Evolutionary conservation across 495 filamentous ascomycete genomes (phyloP), one percentile per base, ranked within the genome.

Genomic region (Daldinia decipiens): DNA sequence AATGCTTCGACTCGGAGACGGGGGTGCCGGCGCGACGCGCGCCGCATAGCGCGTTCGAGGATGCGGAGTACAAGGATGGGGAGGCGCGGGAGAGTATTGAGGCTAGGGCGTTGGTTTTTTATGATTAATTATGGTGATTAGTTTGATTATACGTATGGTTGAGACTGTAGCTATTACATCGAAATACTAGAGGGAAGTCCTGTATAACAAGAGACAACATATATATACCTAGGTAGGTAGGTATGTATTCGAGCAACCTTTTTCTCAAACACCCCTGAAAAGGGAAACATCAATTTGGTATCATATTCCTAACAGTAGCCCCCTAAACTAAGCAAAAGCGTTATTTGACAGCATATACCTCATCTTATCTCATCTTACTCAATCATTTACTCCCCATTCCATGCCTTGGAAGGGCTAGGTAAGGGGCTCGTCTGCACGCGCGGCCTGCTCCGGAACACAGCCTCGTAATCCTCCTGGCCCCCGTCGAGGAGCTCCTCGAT

Each of bases 401-500:
- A 67, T 45, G 51, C 57, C 70, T 70, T 79, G 8, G 53, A 69
- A 8, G 89, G 90, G 31, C 87, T 89, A 2, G 85, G 81, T 3
- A 88, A 77, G n/a, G 93, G 92, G 79, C 93, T 96, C 6, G 83
- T 84, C 59, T 89, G 90, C 60, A 97, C 85, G 68, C 89, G 91
- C 1, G 94, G 94, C 66, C 94, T 79, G 40, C 92, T 93, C 79
- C 89, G 93, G 79, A 97, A 97, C 1, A 97, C 89, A 57, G 90
- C 91, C 54, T 91, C 90, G 74, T 95, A 94, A 70, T 92, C 91
- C 15, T 89, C 89, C 56, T 90, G 87, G n/a, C 67, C 77, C 65
- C 29, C 56, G 62, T 82, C 75, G 3, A 79, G 73, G 11, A 80
- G 59, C 21, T 75, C 76, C 13, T 79, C 79, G 1, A 70, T 62